These are phyloP conservation scores for Fusarium siculi DNA, from an alignment of 2,329 filamentous ascomycete species.

Conservation along the genomic window DNA sequence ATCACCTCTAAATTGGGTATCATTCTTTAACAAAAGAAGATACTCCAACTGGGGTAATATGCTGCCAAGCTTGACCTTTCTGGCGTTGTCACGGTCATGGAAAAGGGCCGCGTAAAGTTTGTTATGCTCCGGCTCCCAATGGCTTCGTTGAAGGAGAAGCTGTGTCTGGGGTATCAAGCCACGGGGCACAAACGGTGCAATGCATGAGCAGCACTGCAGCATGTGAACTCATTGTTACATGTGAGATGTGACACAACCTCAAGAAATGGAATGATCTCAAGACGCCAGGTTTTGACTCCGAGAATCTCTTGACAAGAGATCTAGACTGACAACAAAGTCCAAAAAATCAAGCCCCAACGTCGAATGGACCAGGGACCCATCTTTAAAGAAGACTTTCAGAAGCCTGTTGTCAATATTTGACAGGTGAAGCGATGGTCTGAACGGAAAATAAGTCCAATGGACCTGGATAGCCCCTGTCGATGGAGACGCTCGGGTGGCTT, in stretches of 20 bases:
- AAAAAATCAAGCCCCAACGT: not conserved
- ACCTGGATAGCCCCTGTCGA: conserved; percentile 34
- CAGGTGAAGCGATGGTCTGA: conserved; percentile 12
- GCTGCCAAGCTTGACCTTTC: not conserved
- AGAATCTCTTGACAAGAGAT: not conserved
- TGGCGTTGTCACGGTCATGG: no score
- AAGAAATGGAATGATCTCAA: conserved; percentile 17
- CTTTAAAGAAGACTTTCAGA: conserved; percentile 8
- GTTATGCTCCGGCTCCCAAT: not conserved
- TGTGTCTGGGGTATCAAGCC: not conserved
- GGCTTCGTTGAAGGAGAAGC: not conserved
- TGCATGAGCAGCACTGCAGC: conserved; percentile 14
- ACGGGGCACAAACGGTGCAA: not conserved
- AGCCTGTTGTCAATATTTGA: conserved; percentile 10
- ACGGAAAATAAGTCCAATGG: conserved; percentile 17
- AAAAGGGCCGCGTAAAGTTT: not conserved
- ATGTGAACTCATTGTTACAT: conserved; percentile 2
- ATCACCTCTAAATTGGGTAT: not conserved
- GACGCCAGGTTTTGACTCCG: not conserved
- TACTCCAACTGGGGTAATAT: not conserved
- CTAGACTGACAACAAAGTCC: conserved; percentile 2
- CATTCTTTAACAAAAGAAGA: not conserved
- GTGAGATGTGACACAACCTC: conserved; percentile 26
- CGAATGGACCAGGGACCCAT: conserved; percentile 11
- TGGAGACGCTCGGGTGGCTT: conserved; percentile 23